These are phyloP conservation scores for Botrytis byssoidea DNA, from an alignment of 2,329 filamentous ascomycete genomes.

Conservation along the genomic window DNA sequence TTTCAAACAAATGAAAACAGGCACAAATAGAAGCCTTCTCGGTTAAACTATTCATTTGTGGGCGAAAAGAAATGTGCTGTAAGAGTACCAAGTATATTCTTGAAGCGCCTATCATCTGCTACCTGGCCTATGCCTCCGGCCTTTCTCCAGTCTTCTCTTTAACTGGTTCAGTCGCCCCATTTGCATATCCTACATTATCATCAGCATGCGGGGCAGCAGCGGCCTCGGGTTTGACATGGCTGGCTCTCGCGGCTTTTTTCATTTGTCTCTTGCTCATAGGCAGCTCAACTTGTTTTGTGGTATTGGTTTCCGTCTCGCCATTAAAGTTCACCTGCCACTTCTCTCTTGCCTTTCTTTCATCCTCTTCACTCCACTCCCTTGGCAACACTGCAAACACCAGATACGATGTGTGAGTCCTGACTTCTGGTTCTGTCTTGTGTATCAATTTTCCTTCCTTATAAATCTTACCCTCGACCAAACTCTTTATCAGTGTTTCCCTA, in stretches of 20 bases:
- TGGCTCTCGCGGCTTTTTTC: conserved; percentile 32
- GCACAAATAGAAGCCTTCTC: neutral
- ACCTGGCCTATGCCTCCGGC: neutral
- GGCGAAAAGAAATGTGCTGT: neutral
- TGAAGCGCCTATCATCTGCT: neutral
- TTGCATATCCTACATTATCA: neutral
- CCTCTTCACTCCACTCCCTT: conserved; percentile 78
- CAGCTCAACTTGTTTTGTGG: conserved; percentile 16
- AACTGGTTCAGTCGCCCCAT: neutral
- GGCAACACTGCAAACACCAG: conserved; percentile 89
- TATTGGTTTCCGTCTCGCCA: conserved; percentile 27
- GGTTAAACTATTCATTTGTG: neutral
- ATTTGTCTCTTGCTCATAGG: conserved; percentile 32
- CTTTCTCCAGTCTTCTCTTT: neutral
- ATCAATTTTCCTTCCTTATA: conserved; percentile 77
- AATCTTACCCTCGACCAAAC: conserved; percentile 47
- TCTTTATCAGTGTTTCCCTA: conserved; percentile 38
- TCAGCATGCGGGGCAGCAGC: neutral
- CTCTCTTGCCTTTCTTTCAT: conserved; percentile 67
- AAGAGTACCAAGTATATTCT: neutral
- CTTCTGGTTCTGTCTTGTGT: conserved; percentile 78
- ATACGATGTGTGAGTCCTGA: conserved; percentile 98
- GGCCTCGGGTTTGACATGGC: neutral
- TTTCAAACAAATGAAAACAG: neutral
- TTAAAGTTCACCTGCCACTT: conserved; percentile 48